These are phyloP conservation scores for Corynascus novoguineensis DNA, from an alignment of 495 filamentous ascomycete genomes.

Conservation along the genomic window DNA sequence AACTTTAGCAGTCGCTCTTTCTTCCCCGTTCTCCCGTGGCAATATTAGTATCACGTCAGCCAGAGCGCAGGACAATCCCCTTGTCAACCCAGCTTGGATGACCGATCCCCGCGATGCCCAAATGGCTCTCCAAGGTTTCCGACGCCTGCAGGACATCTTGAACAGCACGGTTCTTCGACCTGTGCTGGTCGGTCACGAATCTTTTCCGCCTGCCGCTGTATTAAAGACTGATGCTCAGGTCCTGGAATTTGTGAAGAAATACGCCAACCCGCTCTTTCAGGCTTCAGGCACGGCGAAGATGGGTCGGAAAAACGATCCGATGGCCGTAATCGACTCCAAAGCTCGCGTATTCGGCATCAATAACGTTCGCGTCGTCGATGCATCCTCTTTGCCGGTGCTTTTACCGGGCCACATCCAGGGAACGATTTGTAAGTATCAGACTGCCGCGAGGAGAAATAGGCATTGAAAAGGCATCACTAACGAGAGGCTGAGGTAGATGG, in stretches of 20 bases:
- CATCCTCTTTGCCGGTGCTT: too few species aligned
- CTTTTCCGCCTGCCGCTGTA: not conserved
- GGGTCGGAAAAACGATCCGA: not conserved
- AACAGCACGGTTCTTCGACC: not conserved
- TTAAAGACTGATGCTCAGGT: slow-evolving; percentile 7
- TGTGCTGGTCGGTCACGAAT: not conserved
- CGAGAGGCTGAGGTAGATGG: too few species aligned
- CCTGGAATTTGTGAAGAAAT: not conserved
- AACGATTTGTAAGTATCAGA: too few species aligned
- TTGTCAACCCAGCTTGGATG: slow-evolving; percentile 46
- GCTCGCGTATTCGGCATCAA: not conserved
- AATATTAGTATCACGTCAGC: slow-evolving; percentile 47
- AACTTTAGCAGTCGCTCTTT: too few species aligned
- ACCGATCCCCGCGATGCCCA: slow-evolving; percentile 40
- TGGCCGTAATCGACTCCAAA: not conserved
- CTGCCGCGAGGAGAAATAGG: too few species aligned
- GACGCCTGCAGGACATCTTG: slow-evolving; percentile 22
- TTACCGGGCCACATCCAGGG: too few species aligned
- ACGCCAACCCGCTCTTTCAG: not conserved
- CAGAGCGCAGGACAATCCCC: slow-evolving; percentile 38
- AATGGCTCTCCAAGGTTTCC: slow-evolving; percentile 41
- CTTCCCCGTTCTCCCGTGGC: too few species aligned
- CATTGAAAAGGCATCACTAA: too few species aligned
- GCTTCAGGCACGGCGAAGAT: not conserved
- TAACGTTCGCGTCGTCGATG: too few species aligned